phyloP scores from a whole-genome alignment of 176 grass and related monocot species.

The Cocos nucifera region DNA sequence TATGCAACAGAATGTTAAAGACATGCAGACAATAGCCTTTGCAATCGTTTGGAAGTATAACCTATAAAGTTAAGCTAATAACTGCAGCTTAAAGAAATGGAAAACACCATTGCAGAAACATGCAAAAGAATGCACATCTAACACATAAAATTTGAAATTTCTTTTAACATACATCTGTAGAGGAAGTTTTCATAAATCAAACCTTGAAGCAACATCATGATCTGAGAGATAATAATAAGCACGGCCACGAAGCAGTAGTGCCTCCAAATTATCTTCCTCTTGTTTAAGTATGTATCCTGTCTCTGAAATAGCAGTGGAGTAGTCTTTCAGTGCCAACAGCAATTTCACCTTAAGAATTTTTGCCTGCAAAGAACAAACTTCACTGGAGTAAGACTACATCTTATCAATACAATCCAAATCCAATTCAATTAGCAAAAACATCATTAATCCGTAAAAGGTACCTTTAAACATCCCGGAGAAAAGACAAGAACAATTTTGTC shows the following conservation, averaged over 20 bases:
- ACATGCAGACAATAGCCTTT: too few relatives aligned
- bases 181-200: not conserved
- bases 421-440: not conserved
- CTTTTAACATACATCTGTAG: too few relatives aligned
- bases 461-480: constrained; percentile 86
- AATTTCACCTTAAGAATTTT: constrained; percentile 89
- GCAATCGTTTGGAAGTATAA: too few relatives aligned
- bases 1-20: too few relatives aligned
- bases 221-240: constrained; percentile 99
- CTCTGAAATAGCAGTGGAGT: constrained; percentile 85
- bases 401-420: not conserved
- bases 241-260: constrained; percentile 65
- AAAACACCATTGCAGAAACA: too few relatives aligned
- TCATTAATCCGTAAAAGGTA: constrained; percentile 14
- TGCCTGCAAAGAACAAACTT: constrained; percentile 46
- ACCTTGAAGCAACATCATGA: constrained; percentile 93
- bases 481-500: constrained; percentile 89
- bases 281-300: constrained; percentile 87
- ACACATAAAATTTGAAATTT: too few relatives aligned
- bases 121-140: too few relatives aligned
- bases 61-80: too few relatives aligned
- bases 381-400: not conserved
- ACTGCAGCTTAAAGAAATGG: too few relatives aligned
- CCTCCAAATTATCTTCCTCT: constrained; percentile 95
- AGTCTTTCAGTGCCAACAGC: constrained; percentile 64